Base-by-base conservation (phyloP, 2,329 filamentous ascomycete species). In the Diaporthe sp. region DNA sequence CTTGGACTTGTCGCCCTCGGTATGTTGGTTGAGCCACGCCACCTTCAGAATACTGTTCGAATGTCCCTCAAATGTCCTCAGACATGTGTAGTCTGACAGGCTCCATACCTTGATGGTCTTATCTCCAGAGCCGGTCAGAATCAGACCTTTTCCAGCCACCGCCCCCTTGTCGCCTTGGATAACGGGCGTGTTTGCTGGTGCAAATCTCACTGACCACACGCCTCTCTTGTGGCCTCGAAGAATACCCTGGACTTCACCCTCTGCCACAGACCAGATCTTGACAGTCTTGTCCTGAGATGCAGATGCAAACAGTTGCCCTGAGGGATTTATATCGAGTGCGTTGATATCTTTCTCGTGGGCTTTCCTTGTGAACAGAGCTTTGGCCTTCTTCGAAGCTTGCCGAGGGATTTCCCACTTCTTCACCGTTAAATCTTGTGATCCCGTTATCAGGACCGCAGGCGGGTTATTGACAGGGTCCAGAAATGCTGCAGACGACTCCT, bases 291-390 rank as follows among this genome's bases (percentile, higher is more conserved):
- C 97, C 85, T 99, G 97, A 7, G 96, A 98, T 42, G 97, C 96
- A 1, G 97, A 98, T 4, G 96, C 97, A 81, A 99, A 98, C 1
- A 98, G 85, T n/a, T 92, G 91, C 6, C 91, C 91, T 1, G 90
- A 88, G 31, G 92, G 90, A 78, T 95, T 94, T 15, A 97, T 89
- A 78, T 97, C 95, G 70, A 99, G 90, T 3, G 97, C 95, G 80
- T 99, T 99, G 85, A 99, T 99, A 79, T 99, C 97, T 83, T 99
- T 99, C 82, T 99, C 97, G 84, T 99, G 97, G 1, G 97, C 97
- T 84, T 98, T 98, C 74, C 97, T 91, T 1, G 97, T 98, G 83
- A 94, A 99, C 6, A 92, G 85, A 55, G 95, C 95, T 79, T 92
- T 87, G 13, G 92, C 86, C 13, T 90, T 88, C 75, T 90, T 89